Evolutionary conservation across 306 rosid species (phyloP), one percentile per base, ranked within the genome.

Genomic region (Begonia masoniana): DNA sequence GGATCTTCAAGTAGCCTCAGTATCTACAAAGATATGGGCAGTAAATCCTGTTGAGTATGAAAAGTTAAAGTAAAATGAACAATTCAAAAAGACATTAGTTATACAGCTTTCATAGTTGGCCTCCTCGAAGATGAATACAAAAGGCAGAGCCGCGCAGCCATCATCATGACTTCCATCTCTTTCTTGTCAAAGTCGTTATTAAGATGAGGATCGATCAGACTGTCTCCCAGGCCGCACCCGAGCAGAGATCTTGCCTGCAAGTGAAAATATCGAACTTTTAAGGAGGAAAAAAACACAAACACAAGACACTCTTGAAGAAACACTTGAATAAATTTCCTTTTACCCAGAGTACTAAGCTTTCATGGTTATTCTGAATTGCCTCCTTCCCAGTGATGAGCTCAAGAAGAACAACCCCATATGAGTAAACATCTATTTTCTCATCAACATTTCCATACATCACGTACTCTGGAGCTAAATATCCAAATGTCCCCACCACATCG

Each of bases 301-400:
- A 12, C 35, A 8, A 41, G 48, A 26, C 10, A 50, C 36, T 47
- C 45, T 58, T 45, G 11, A 47, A 52, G 26, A 15, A 24, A 35
- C 24, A 56, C 9, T 16, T 3, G 19, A 2, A 52, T 68, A 26
- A 12, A 35, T 63, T 15, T 55, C 16, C 41, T 16, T 41, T 50
- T 76, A 68, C 82, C 78, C 78, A 68, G 13, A 68, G 70, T 19
- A 72, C 82, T 58, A 76, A 56, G 72, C 82, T 76, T 47, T 55
- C 72, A 19, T 51, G 63, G 46, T 23, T 61, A 55, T 54, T 64
- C 58, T 76, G 68, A 51, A 72, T 71, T 14, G 81, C 81, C 55
- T 76, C 77, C 41, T 76, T 76, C 13, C 77, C 77, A 9, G 81
- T 71, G 62, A 76, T 64, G 62, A 76, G 74, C 53, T 76, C 81